Conservation (phyloP, 1,284 basidiomycete genomes). For the Volvariella surrecta region DNA sequence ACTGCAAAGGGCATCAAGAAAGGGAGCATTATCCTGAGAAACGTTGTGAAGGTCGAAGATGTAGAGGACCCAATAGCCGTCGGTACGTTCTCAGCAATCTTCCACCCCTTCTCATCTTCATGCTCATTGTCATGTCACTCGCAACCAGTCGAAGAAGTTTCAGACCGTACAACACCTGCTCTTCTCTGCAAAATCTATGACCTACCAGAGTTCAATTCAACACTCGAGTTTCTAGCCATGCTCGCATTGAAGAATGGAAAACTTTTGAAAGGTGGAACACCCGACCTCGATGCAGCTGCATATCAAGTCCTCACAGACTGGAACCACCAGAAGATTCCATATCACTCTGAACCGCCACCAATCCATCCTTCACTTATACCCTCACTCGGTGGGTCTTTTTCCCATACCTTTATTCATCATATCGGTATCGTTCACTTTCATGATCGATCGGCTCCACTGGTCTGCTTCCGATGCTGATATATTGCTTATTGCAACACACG, state of each 20-base stretch:
- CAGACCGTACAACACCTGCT: slow-evolving; percentile 57
- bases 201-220: slow-evolving; percentile 64
- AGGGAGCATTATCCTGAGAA: slow-evolving; percentile 75
- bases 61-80: slow-evolving; percentile 87
- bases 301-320: slow-evolving; percentile 87
- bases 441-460: too few relatives aligned
- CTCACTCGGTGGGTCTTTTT: slow-evolving; percentile 31
- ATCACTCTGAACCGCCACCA: slow-evolving; percentile 73
- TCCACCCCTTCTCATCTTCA: background rate
- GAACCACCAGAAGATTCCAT: slow-evolving; percentile 95
- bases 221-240: slow-evolving; percentile 87
- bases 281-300: slow-evolving; percentile 80
- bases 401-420: slow-evolving; percentile 1
- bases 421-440: slow-evolving; percentile 8
- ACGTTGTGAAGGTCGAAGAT: slow-evolving; percentile 89
- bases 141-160: slow-evolving; percentile 73
- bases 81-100: slow-evolving; percentile 37
- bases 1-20: slow-evolving; percentile 46
- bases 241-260: slow-evolving; percentile 82
- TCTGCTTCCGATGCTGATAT: too few relatives aligned
- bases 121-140: background rate
- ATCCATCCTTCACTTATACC: slow-evolving; percentile 71
- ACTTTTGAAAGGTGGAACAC: slow-evolving; percentile 86
- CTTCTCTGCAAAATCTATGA: slow-evolving; percentile 80
- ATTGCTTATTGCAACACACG: background rate